Evolutionary conservation across 2,329 filamentous ascomycete species (phyloP), one percentile per base, ranked within the genome.

Genomic region (Fusarium sambucinum): DNA sequence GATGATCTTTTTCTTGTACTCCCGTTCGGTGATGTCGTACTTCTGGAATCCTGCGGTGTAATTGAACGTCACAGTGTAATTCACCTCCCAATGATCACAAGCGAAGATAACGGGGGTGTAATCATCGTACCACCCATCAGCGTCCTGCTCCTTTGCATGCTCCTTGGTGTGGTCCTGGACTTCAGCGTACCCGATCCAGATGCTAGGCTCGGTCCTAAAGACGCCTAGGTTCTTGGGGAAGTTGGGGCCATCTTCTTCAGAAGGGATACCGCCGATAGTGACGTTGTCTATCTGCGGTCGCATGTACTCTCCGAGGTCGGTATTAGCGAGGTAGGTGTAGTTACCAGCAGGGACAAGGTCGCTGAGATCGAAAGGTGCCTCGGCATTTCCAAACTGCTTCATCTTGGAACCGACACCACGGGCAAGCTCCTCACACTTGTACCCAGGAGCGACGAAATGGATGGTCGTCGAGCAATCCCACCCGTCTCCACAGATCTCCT

Each of bases 401-500:
- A 73, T 61, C 7, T 27, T 10, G 0, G 56, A 48, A 6, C 63
- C 66, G 0, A 46, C 50, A 2, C 54, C 54, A 0, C 48, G 32
- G 0, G 70, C 55, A 19, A 73, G 51, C 23, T 73, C 47, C 16
- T 73, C n/a, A 11, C 71, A 73, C 14, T 69, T 54, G 2, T 73
- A 73, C 42, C 68, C 71, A 2, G 70, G 71, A 1, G 52, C 71
- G 0, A 73, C 42, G 14, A 73, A 73, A 6, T 70, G 35, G 11
- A 73, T 47, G 0, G 59, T 73, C 2, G 68, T 70, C 0, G 68
- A 69, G 8, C 70, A 73, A n/a, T 73, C 66, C 70, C 71, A 73
- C 1, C 55, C 66, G 0, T 55, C 16, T 1, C 71, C 71, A 4
- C 70, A 73, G 0, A 73, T 55, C 0, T 73, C 60, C 0, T 37